Percentiles rank a stretch among this genome's conserved stretches.
Conservation (phyloP, 176 grass and related monocot genomes). For the Zizania latifolia region DNA sequence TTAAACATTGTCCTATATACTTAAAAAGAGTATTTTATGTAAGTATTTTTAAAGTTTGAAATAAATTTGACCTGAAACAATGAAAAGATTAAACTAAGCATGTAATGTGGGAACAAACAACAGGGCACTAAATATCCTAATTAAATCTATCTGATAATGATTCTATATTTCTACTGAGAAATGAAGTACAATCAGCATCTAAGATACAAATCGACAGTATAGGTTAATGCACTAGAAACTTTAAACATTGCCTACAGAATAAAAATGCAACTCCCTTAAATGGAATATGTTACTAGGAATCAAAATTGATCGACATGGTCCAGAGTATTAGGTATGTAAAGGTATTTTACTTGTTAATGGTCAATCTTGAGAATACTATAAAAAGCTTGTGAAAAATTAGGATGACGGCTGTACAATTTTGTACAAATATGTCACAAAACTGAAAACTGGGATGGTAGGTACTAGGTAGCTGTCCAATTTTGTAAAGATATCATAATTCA, state of each 20-base stretch:
- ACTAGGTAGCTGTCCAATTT: background rate
- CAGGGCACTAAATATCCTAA: background rate
- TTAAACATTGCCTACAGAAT: background rate
- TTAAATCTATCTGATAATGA: conserved; percentile 2
- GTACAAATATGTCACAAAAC: background rate
- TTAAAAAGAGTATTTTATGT: background rate
- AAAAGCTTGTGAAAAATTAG: background rate
- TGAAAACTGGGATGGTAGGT: background rate
- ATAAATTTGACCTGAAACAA: background rate
- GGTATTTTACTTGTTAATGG: background rate
- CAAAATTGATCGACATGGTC: background rate
- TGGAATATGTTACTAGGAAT: background rate
- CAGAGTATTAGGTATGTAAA: background rate
- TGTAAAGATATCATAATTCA: background rate
- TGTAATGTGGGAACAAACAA: conserved; percentile 16
- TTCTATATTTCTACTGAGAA: background rate
- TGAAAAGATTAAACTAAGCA: background rate
- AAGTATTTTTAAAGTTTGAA: background rate
- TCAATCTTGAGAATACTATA: background rate
- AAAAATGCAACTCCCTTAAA: background rate
- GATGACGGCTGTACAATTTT: background rate
- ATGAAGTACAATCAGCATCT: conserved; percentile 13
- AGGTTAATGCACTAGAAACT: conserved; percentile 1
- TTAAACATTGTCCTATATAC: background rate
- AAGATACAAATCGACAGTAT: conserved; percentile 8